Evolutionary conservation across 495 filamentous ascomycete species (phyloP), one percentile per base, ranked within the genome.

Genomic region (Entonaema liquescens): DNA sequence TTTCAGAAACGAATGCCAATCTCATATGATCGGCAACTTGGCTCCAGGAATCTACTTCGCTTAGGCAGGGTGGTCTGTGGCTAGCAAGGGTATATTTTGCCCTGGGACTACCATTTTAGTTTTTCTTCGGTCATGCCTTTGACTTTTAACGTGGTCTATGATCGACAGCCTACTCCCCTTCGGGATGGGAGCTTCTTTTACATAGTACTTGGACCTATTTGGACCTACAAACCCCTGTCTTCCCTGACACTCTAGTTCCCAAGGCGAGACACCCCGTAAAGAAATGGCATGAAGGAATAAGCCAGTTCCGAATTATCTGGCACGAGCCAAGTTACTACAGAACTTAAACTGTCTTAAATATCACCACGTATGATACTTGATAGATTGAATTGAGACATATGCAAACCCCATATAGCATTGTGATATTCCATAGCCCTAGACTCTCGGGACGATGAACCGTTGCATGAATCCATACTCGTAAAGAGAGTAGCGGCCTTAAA

Each of bases 11-110:
- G 59, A 73, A 70, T 55, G 66, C 52, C 55, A 74, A 74, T 74
- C 71, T 74, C 62, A 74, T 64, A 74, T 74, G 71, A 74, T 74
- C 67, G 67, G 59, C 71, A 54, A 59, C 62, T 74, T 70, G 62
- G 71, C 67, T 36, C 71, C 31, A 68, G 49, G 67, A 69, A 70
- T 65, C 62, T 69, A 26, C 62, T 56, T 70, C 71, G 71, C 71
- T 70, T 67, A 62, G 33, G 71, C 71, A 71, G 23, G 59, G 63
- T 71, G 66, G 62, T 52, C 71, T 55, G 58, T 60, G 71, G 49
- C 26, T 28, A 58, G 38, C 71, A 70, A 56, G 71, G 71, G 59
- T 58, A 53, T 69, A 65, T 70, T 56, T 64, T 67, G 55, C 60
- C 62, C 53, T 62, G 70, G 65, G 65, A 73, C 47, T 55, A 62